Conservation (phyloP, 2,329 filamentous ascomycete species). For the Pseudomassariella vexata region DNA sequence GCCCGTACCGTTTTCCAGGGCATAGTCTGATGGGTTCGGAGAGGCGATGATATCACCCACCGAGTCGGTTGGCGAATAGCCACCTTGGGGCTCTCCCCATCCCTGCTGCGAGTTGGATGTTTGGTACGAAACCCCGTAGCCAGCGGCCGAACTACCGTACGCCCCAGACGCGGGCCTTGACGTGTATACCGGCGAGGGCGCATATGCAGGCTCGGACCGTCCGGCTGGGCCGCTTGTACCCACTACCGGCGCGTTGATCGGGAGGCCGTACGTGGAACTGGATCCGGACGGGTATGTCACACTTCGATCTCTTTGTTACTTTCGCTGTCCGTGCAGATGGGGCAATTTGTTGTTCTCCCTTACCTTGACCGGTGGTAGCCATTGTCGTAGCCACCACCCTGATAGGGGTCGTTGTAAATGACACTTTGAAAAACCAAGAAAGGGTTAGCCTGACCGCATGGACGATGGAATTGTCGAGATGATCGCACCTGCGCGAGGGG, state of each 20-base stretch:
- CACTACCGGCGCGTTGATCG: slow-evolving; percentile 23
- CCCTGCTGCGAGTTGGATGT: slow-evolving; percentile 34
- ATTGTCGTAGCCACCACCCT: slow-evolving; percentile 17
- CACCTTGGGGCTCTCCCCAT: slow-evolving; percentile 43
- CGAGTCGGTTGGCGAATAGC: slow-evolving; percentile 52
- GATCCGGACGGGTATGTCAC: slow-evolving; percentile 34
- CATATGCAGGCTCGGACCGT: slow-evolving; percentile 33
- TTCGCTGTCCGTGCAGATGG: slow-evolving; percentile 11
- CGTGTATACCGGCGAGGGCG: slow-evolving; percentile 33
- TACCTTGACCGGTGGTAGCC: slow-evolving; percentile 26
- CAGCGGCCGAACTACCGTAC: slow-evolving; percentile 23
- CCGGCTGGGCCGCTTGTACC: slow-evolving; percentile 30
- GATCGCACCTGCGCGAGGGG: slow-evolving; percentile 46
- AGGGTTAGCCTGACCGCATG: slow-evolving; percentile 20
- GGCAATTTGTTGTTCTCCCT: slow-evolving; percentile 16
- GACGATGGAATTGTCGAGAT: slow-evolving; percentile 8
- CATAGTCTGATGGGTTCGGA: slow-evolving; percentile 55
- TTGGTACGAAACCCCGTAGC: slow-evolving; percentile 33
- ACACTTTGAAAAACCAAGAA: too few species aligned
- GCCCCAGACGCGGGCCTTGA: slow-evolving; percentile 35
- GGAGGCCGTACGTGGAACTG: slow-evolving; percentile 26
- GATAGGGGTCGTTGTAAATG: slow-evolving; percentile 23
- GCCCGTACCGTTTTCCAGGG: slow-evolving; percentile 43
- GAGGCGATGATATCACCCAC: slow-evolving; percentile 54
- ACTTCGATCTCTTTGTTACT: slow-evolving; percentile 34